Base-by-base conservation (phyloP, 2,329 filamentous ascomycete species). In the Neofusicoccum kwambonambiense region DNA sequence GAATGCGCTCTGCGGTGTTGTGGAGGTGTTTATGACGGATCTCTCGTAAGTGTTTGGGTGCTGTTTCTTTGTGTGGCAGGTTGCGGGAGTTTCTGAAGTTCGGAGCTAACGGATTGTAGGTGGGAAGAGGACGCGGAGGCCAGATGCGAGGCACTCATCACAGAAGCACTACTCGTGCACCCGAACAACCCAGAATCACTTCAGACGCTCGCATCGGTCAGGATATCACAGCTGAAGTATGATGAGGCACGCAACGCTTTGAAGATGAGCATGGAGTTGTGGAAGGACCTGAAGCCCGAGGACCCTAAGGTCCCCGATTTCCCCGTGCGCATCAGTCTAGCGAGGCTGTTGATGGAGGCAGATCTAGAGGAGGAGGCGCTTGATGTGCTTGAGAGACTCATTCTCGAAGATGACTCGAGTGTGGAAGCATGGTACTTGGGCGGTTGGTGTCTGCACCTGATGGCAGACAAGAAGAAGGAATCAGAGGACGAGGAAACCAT, bases 1-100 rank as follows among this genome's bases (percentile, higher is more conserved):
- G 2, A 92, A 92, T 70, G 92, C 93, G n/a, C 84, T 99, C 41
- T 99, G 96, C 78, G 92, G 91, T 34, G 92, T 98, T 67, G 89
- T 92, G 6, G 95, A 99, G 80, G 92, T 99, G 57, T 99, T 97
- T 82, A 99, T 99, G 95, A 99, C 95, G 11, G 95, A 99, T 80
- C 81, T 98, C 71, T 95, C 91, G 72, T 95, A 86, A 76, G 80
- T 79, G 13, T 42, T 12, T 11, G 54, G 68, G n/a, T n/a, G 45
- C 5, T 31, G 27, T 31, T 7, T 5, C 4, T 31, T 31, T 31
- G 27, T 5, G 27, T 31, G 27, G 27, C 27, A 31, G 4, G 27
- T 31, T 7, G 27, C 27, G 27, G 27, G 27, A 31, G 27, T 31
- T 31, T 31, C 17, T 17, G 19, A 2, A 49, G 9, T 45, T 31